Conservation (phyloP, 257 asterid genomes). For the Plectranthus barbatus region DNA sequence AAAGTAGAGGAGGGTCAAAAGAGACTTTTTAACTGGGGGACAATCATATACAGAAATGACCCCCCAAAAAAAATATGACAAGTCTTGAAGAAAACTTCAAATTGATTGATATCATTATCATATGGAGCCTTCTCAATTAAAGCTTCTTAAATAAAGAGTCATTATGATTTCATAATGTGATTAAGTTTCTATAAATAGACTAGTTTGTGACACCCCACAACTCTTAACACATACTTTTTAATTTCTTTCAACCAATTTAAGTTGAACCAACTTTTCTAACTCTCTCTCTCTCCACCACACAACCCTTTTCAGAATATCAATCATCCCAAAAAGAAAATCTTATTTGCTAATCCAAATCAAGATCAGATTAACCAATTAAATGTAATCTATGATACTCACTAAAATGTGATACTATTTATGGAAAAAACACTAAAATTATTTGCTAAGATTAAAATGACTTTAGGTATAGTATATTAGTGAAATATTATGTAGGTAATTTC, state of each 20-base stretch:
- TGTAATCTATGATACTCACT: not conserved
- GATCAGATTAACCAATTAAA: not conserved
- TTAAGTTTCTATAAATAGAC: conserved; percentile 20
- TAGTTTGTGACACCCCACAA: conserved; percentile 12
- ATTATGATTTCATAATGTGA: conserved; percentile 19
- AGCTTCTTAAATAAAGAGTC: conserved; percentile 6
- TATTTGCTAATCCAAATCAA: not conserved
- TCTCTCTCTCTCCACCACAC: too few species aligned
- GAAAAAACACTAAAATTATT: too few species aligned
- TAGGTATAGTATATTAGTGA: not conserved
- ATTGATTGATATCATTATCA: not conserved
- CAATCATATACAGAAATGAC: not conserved
- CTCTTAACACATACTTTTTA: conserved; percentile 15
- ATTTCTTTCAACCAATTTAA: not conserved
- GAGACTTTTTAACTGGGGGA: not conserved
- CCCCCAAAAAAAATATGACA: not conserved
- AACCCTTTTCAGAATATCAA: not conserved
- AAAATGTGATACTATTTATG: not conserved
- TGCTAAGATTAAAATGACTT: too few species aligned
- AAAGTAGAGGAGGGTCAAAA: not conserved
- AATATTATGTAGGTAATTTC: not conserved
- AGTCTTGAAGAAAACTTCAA: conserved; percentile 1
- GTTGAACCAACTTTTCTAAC: too few species aligned
- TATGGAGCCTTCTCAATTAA: not conserved
- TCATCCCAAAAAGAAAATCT: not conserved